Base-by-base conservation (phyloP, 306 rosid species). In the Castanea mollissima region DNA sequence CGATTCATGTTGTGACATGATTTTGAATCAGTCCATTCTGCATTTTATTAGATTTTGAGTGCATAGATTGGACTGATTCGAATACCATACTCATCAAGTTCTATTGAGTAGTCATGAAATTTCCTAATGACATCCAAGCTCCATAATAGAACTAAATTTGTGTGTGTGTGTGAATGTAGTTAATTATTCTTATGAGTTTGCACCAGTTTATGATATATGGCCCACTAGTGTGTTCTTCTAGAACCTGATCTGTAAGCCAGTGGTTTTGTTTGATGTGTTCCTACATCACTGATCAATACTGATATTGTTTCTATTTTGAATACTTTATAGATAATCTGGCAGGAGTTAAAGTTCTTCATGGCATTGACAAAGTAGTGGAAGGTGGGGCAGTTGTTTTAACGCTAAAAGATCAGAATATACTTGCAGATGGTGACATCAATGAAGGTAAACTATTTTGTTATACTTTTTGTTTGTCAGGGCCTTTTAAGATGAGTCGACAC, bases 321-420 rank as follows among this genome's bases (percentile, higher is more conserved):
- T 7, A 64, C 59, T 81, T 68, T 52, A 76, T 85, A 95, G 95
- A 77, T 81, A 86, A 88, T 85, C 80, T 95, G 75, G 92, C 93
- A 3, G 98, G 99, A 68, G 88, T 90, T 87, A 95, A 95, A 93
- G 98, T 93, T 79, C 96, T 95, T 79, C 97, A 93, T 83, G 99
- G 98, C 74, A 56, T 95, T 70, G 98, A 95, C 80, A 95, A 92
- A 93, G 98, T 93, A 78, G 84, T 91, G 69, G 97, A 91, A 85
- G 99, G 99, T 1, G 98, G 96, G 44, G 93, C 96, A 16, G 97
- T 95, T 80, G 98, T 95, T 81, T 83, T 95, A 79, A 95, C 99
- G 4, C 94, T 95, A 79, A 95, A 88, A 86, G 99, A 93, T 91
- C 98, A 91, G 86, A 92, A 81, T 25, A 76, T 95, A 82, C 93